A percentile compares a stretch with the other conserved stretches of the same genome.
Conservation (phyloP, 208 protist species). For the Acanthamoeba triangularis region DNA sequence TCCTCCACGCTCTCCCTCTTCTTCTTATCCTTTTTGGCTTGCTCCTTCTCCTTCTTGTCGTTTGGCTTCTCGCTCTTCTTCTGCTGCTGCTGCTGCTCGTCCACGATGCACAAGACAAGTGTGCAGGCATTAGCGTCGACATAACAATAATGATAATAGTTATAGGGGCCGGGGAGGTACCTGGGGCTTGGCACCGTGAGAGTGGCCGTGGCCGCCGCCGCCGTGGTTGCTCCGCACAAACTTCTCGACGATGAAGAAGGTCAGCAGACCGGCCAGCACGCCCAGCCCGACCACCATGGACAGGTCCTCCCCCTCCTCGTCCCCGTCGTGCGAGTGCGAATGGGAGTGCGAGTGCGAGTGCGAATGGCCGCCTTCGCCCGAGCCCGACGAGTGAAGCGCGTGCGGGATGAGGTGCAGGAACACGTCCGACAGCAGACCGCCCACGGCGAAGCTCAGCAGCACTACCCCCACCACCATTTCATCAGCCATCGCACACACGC, state of each 20-base stretch:
- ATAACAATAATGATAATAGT: too few species aligned
- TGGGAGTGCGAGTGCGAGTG: conserved; percentile 65
- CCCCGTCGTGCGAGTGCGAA: conserved; percentile 77
- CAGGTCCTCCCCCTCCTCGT: conserved; percentile 29
- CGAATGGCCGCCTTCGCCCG: conserved; percentile 18
- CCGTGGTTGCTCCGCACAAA: conserved; percentile 75
- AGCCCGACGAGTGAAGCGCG: conserved; percentile 74
- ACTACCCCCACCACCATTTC: background rate
- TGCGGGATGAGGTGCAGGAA: conserved; percentile 90
- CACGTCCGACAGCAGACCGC: conserved; percentile 88
- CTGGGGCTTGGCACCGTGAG: background rate
- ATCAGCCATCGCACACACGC: too few species aligned
- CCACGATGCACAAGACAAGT: background rate
- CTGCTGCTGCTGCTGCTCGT: too few species aligned
- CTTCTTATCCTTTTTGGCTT: conserved; percentile 36
- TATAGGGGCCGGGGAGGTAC: background rate
- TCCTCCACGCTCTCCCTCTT: background rate
- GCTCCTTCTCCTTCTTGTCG: conserved; percentile 28
- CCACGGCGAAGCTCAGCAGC: conserved; percentile 86
- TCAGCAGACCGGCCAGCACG: conserved; percentile 82
- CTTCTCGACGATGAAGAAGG: conserved; percentile 87
- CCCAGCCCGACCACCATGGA: conserved; percentile 76
- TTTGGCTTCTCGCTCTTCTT: background rate
- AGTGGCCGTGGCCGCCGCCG: conserved; percentile 68
- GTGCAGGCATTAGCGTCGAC: too few species aligned